Percentiles rank a stretch among this genome's conserved stretches.
phyloP scores from a whole-genome alignment of 495 filamentous ascomycete genomes.

The Amorphotheca resinae region DNA sequence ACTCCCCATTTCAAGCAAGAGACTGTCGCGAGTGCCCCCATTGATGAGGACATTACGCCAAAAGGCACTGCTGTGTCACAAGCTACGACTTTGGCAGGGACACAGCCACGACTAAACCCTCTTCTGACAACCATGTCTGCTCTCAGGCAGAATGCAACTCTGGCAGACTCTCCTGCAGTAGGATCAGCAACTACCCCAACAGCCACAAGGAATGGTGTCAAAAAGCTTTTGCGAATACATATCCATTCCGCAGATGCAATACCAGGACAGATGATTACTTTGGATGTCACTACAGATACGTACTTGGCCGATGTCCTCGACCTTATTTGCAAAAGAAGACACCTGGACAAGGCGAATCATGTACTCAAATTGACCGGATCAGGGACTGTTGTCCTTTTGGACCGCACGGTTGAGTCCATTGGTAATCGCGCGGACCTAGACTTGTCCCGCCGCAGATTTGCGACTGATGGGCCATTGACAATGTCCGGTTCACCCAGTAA shows the following conservation, averaged over 20 bases:
- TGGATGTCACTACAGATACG: slow-evolving; percentile 84
- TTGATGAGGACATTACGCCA: slow-evolving; percentile 26
- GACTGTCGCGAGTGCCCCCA: slow-evolving; percentile 30
- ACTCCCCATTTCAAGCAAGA: slow-evolving; percentile 62
- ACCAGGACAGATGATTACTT: slow-evolving; percentile 50
- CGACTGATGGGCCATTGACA: slow-evolving; percentile 62
- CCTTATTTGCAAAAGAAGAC: slow-evolving; percentile 76
- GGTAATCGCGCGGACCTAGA: slow-evolving; percentile 78
- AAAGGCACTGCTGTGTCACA: slow-evolving; percentile 34
- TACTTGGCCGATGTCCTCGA: slow-evolving; percentile 91
- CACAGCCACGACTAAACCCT: slow-evolving; percentile 31
- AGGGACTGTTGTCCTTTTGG: slow-evolving; percentile 65
- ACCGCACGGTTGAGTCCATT: slow-evolving; percentile 81
- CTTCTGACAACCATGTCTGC: slow-evolving; percentile 39
- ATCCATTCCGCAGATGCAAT: slow-evolving; percentile 66
- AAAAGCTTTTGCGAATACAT: slow-evolving; percentile 63
- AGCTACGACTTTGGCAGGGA: slow-evolving; percentile 19
- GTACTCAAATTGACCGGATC: slow-evolving; percentile 78
- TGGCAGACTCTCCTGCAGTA: slow-evolving; percentile 50
- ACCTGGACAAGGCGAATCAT: slow-evolving; percentile 80
- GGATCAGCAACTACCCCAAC: slow-evolving; percentile 39
- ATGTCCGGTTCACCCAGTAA: slow-evolving; percentile 70
- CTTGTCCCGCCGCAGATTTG: slow-evolving; percentile 73
- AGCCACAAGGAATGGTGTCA: slow-evolving; percentile 58
- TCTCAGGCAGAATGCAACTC: slow-evolving; percentile 39